Percentiles rank a stretch among this genome's conserved stretches.
phyloP scores from a whole-genome alignment of 1,139 yeast species.

The Yamadazyma friedrichii region DNA sequence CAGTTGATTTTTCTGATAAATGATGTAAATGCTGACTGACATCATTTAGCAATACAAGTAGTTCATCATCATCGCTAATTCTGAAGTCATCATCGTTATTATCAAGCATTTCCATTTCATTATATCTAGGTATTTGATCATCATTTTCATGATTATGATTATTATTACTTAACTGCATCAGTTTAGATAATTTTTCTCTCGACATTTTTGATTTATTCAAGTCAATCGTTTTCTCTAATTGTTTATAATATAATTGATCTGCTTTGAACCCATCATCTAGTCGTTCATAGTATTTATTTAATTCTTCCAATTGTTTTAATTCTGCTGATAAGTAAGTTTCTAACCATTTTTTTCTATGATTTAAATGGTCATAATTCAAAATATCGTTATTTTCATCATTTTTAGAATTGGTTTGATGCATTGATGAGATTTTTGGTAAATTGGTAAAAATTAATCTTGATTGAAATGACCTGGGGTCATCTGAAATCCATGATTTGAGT shows the following conservation, averaged over 20 bases:
- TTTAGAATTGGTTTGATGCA: slow-evolving; percentile 16
- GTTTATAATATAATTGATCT: slow-evolving; percentile 34
- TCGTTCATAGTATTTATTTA: slow-evolving; percentile 27
- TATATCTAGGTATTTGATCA: neutral
- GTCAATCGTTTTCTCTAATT: slow-evolving; percentile 21
- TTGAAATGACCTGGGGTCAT: slow-evolving; percentile 27
- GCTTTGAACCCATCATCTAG: slow-evolving; percentile 24
- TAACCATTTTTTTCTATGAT: slow-evolving; percentile 28
- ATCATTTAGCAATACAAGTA: slow-evolving; percentile 18
- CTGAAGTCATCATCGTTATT: slow-evolving; percentile 15
- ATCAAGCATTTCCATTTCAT: neutral
- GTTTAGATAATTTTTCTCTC: slow-evolving; percentile 2
- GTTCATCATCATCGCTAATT: slow-evolving; percentile 27
- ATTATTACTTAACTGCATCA: neutral
- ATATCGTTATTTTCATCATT: slow-evolving; percentile 20
- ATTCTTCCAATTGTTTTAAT: slow-evolving; percentile 35
- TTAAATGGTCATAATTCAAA: slow-evolving; percentile 31
- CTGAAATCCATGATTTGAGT: slow-evolving; percentile 28
- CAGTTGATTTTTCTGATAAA: slow-evolving; percentile 18
- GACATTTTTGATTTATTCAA: slow-evolving; percentile 14
- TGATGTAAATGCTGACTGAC: slow-evolving; percentile 20
- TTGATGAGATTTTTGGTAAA: slow-evolving; percentile 30
- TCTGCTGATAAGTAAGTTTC: slow-evolving; percentile 46
- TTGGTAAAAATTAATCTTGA: slow-evolving; percentile 33
- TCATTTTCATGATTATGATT: slow-evolving; percentile 1